Evolutionary conservation across 257 asterid species (phyloP).

Genomic region (Knoxia roxburghii): DNA sequence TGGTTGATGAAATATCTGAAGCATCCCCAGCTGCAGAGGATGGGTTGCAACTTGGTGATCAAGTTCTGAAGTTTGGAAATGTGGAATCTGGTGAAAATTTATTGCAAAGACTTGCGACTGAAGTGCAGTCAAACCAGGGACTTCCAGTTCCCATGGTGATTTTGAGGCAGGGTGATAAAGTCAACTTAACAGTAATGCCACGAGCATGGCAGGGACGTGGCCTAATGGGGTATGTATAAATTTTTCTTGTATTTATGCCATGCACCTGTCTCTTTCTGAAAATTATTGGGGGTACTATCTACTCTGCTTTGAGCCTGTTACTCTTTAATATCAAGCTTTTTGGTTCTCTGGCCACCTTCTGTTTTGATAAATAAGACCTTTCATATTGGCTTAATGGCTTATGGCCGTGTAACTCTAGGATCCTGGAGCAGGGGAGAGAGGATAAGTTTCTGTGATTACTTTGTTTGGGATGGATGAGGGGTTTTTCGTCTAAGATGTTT

Average conservation of each 20-base stretch:
- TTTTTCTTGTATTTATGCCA: slow-evolving; percentile 2
- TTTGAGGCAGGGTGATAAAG: slow-evolving; percentile 63
- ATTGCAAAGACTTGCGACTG: slow-evolving; percentile 68
- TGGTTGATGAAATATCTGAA: slow-evolving; percentile 84
- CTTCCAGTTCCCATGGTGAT: slow-evolving; percentile 52
- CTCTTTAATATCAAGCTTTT: neutral
- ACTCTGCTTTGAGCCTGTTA: neutral
- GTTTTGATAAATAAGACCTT: neutral
- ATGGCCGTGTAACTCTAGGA: neutral
- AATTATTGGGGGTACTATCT: neutral
- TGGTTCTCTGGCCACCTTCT: neutral
- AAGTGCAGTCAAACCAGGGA: slow-evolving; percentile 63
- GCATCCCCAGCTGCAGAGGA: slow-evolving; percentile 95
- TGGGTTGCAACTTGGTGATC: slow-evolving; percentile 95
- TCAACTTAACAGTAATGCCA: slow-evolving; percentile 64
- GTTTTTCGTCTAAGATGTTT: neutral
- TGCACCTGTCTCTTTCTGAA: neutral
- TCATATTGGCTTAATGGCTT: neutral
- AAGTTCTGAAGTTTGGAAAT: slow-evolving; percentile 73
- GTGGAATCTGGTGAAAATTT: slow-evolving; percentile 69
- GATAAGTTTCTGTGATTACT: neutral
- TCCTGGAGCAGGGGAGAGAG: neutral
- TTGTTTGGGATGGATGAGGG: neutral
- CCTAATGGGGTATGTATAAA: slow-evolving; percentile 57
- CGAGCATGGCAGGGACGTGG: slow-evolving; percentile 92